Conservation (phyloP, 176 grass and related monocot genomes). For the Aegilops speltoides region DNA sequence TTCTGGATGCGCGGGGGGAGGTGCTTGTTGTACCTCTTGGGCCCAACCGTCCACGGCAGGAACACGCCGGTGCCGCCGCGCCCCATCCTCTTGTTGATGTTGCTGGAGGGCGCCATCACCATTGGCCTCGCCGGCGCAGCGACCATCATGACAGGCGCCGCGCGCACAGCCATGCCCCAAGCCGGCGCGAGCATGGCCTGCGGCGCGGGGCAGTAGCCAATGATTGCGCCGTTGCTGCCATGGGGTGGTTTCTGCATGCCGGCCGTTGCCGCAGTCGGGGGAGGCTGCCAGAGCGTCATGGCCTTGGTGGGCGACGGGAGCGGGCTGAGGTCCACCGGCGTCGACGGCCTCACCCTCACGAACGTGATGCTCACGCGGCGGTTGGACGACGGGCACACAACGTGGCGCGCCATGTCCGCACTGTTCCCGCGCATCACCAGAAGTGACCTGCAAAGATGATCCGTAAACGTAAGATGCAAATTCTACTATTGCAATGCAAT, state of each 20-base stretch:
- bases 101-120: slow-evolving; percentile 41
- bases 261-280: slow-evolving; percentile 12
- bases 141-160: slow-evolving; percentile 64
- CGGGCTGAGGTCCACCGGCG: slow-evolving; percentile 48
- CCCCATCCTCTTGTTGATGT: slow-evolving; percentile 55
- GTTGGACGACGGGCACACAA: slow-evolving; percentile 81
- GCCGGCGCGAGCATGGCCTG: slow-evolving; percentile 66
- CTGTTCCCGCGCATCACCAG: slow-evolving; percentile 99
- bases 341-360: slow-evolving; percentile 61
- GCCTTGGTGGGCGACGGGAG: slow-evolving; percentile 72
- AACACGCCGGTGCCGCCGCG: slow-evolving; percentile 91
- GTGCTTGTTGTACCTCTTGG: slow-evolving; percentile 91
- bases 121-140: slow-evolving; percentile 63
- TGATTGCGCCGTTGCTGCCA: slow-evolving; percentile 32
- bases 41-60: slow-evolving; percentile 89
- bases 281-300: slow-evolving; percentile 72
- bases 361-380: slow-evolving; percentile 88
- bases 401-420: slow-evolving; percentile 91
- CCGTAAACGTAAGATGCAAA: not conserved
- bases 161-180: slow-evolving; percentile 73
- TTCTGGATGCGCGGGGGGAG: slow-evolving; percentile 97
- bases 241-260: slow-evolving; percentile 39
- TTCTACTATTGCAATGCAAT: not conserved
- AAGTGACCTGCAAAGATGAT: slow-evolving; percentile 58
- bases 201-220: slow-evolving; percentile 54